Evolutionary conservation across 2,329 filamentous ascomycete genomes (phyloP).

Genomic region (Coccinonectria pachysandricola): DNA sequence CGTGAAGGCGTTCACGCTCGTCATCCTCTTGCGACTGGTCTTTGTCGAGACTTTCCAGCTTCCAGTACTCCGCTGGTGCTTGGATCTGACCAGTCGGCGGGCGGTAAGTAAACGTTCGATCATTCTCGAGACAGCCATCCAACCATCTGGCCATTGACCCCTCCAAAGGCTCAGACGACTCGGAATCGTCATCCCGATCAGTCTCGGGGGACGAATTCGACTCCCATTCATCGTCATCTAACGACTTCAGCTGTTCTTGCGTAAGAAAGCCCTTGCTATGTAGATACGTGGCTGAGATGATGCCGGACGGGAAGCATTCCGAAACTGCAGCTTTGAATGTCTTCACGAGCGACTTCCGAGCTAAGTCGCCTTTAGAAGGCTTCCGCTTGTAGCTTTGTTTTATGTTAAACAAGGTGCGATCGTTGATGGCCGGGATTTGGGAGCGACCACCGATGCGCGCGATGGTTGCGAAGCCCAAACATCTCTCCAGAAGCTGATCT

Average conservation of each 20-base stretch:
- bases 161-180: background rate
- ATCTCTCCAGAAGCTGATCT: constrained; percentile 64
- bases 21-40: constrained; percentile 7
- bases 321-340: constrained; percentile 6
- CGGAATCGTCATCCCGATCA: constrained; percentile 1
- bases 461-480: constrained; percentile 44
- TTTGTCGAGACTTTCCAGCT: too few species aligned
- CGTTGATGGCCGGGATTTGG: constrained; percentile 52
- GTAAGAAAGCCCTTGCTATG: constrained; percentile 47
- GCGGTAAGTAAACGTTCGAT: constrained; percentile 12
- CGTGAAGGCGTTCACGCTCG: constrained; percentile 43
- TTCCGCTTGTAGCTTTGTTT: constrained; percentile 22
- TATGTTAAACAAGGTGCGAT: constrained; percentile 56
- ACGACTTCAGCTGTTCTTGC: constrained; percentile 49
- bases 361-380: constrained; percentile 2
- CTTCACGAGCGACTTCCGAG: constrained; percentile 5
- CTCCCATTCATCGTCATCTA: constrained; percentile 16
- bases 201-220: constrained; percentile 1
- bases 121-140: constrained; percentile 7
- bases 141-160: constrained; percentile 10
- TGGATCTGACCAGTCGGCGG: constrained; percentile 11
- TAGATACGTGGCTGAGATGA: constrained; percentile 47
- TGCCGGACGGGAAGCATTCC: constrained; percentile 25
- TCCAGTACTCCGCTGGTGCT: constrained; percentile 1
- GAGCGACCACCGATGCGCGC: constrained; percentile 56